Evolutionary conservation across 441 rosid genomes (phyloP).

Genomic region (Euphorbia celastroides): DNA sequence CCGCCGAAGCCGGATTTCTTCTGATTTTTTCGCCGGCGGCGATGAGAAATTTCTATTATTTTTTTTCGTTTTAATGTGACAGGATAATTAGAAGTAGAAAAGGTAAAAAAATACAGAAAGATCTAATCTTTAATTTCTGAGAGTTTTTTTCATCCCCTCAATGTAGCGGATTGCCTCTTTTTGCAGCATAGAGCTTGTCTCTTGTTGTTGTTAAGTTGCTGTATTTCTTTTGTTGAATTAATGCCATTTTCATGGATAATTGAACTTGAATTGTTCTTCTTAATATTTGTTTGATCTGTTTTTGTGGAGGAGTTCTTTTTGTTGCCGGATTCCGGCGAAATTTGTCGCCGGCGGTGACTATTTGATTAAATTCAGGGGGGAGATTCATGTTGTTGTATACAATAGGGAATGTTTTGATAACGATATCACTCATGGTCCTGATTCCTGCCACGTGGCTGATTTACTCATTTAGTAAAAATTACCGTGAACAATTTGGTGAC

Average conservation of each 20-base stretch:
- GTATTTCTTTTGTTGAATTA: not conserved
- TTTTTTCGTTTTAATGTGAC: not conserved
- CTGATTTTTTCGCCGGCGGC: slow-evolving; percentile 23
- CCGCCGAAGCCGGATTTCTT: slow-evolving; percentile 44
- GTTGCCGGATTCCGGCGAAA: no score
- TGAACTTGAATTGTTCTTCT: not conserved
- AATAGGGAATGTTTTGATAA: no score
- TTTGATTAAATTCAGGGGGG: no score
- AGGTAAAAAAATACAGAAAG: not conserved
- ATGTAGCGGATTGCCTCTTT: slow-evolving; percentile 28
- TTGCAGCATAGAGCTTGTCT: slow-evolving; percentile 25
- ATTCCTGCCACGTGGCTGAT: no score
- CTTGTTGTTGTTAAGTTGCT: slow-evolving; percentile 26
- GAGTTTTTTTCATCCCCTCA: not conserved
- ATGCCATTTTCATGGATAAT: slow-evolving; percentile 4
- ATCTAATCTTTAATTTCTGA: not conserved
- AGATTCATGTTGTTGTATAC: no score
- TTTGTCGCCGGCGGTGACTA: no score
- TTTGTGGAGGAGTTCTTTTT: not conserved
- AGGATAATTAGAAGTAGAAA: not conserved
- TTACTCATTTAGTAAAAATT: no score
- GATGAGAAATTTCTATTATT: not conserved
- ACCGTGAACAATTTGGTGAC: no score
- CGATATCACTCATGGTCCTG: no score
- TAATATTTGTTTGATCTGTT: not conserved